Evolutionary conservation across 2,329 filamentous ascomycete genomes (phyloP).

Genomic region (Rhytidhysteron rufulum): DNA sequence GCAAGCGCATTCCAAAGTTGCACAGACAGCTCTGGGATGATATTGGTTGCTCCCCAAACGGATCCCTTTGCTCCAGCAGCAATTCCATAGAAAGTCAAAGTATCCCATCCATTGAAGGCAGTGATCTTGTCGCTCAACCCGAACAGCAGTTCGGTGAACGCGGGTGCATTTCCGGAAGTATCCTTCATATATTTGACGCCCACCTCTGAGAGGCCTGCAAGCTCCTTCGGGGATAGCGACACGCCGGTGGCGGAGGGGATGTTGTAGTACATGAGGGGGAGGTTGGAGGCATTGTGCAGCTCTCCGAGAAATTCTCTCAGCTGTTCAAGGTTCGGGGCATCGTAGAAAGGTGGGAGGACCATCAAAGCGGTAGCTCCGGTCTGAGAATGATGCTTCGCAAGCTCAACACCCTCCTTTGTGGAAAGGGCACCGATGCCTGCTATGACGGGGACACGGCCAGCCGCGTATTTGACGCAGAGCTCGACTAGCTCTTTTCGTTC

Average conservation of each 20-base stretch:
- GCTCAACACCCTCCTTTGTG: conserved; percentile 39
- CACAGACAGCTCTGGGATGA: conserved; percentile 48
- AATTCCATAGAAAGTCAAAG: conserved; percentile 51
- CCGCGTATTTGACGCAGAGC: conserved; percentile 34
- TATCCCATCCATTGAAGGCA: conserved; percentile 53
- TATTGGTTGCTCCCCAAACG: conserved; percentile 51
- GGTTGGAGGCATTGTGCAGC: conserved; percentile 36
- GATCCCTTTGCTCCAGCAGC: conserved; percentile 48
- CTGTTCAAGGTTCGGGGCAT: conserved; percentile 39
- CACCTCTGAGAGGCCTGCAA: conserved; percentile 43
- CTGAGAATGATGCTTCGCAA: conserved; percentile 38
- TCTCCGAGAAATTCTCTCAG: conserved; percentile 40
- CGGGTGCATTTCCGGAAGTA: conserved; percentile 50
- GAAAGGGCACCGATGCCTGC: conserved; percentile 45
- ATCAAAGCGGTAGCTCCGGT: conserved; percentile 43
- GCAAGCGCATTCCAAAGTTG: conserved; percentile 48
- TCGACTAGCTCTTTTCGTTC: conserved; percentile 47
- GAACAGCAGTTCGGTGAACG: conserved; percentile 49
- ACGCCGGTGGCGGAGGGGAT: conserved; percentile 48
- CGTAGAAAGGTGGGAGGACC: conserved; percentile 51
- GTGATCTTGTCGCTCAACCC: conserved; percentile 40
- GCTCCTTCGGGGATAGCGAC: conserved; percentile 38
- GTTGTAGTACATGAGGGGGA: conserved; percentile 51
- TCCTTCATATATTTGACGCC: conserved; percentile 52
- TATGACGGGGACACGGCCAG: conserved; percentile 41